Percentiles rank a stretch among this genome's conserved stretches.
Conservation (phyloP, 352 stramenopile genomes). For the Phytophthora citricola region DNA sequence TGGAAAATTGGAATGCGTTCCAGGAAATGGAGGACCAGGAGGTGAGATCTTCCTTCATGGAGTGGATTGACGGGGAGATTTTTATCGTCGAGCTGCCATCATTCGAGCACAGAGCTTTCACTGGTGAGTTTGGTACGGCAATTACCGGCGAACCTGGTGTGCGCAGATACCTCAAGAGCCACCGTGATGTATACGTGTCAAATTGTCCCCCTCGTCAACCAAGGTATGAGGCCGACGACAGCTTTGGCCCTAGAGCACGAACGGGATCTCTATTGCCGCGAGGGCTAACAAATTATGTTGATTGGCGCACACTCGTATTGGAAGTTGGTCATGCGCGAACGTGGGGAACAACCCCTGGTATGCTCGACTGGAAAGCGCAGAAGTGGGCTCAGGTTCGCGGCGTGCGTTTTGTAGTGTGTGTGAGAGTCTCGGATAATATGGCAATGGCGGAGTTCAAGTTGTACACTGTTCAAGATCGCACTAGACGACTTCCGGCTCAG, state of each 20-base stretch:
- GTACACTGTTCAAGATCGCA: background rate
- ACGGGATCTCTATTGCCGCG: background rate
- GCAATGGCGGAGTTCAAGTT: background rate
- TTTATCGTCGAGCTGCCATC: constrained; percentile 9
- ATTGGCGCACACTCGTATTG: constrained; percentile 5
- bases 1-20: constrained; percentile 1
- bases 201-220: background rate
- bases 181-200: background rate
- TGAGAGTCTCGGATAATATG: background rate
- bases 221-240: constrained; percentile 2
- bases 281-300: background rate
- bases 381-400: background rate
- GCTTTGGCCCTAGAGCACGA: background rate
- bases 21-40: background rate
- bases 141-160: background rate
- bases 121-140: background rate
- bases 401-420: constrained; percentile 10
- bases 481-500: too few species aligned
- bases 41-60: constrained; percentile 10
- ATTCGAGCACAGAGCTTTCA: background rate
- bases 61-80: constrained; percentile 7
- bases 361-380: constrained; percentile 10
- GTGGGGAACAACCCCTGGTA: background rate
- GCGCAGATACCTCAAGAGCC: background rate
- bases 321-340: constrained; percentile 1